Evolutionary conservation across 1,284 basidiomycete species (phyloP), one percentile per base, ranked within the genome.

Genomic region (Xerocomus minutiporus): DNA sequence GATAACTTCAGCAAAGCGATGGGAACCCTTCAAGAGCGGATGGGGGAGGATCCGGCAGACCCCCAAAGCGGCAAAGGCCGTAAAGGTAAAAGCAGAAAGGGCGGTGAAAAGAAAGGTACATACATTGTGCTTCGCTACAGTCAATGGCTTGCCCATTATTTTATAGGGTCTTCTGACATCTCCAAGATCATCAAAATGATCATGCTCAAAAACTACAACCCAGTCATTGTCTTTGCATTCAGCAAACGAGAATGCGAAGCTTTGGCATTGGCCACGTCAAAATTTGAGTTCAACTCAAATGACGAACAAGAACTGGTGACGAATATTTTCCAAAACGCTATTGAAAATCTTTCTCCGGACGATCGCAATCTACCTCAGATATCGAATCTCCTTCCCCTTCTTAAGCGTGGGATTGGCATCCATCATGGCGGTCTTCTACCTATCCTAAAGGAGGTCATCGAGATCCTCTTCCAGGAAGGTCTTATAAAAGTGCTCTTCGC

Each of bases 391-490:
- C 77, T 98, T 11, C 97, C 97, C 0, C 79, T 99, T 25, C 80
- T 99, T 29, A 93, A 91, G 62, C 90, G 97, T 57, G 97, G 97
- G 40, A 95, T 97, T 62, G 97, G 97, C 55, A 96, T 99, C 65
- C 97, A 99, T 76, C 97, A 99, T 66, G 96, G 97, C 51, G 97
- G 97, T 53, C 81, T 99, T 23, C 80, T 99, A 8, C 97, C 97
- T 2, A 97, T 99, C 59, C 79, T 99, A 50, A 99, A 99, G 70
- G 97, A 99, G 69, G 95, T 98, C 47, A 98, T 99, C 70, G 97
- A 99, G 73, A 97, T 99, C 58, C 79, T 99, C 32, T 99, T 99
- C 78, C 96, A 99, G 67, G 97, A 99, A 67, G 96, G 97, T n/a
- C 78, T 99, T 50, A 94, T 99, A 77, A 99, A 99, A 71, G 94